These are phyloP conservation scores for Penicillium sp. DNA, from an alignment of 2,329 filamentous ascomycete genomes.

Conservation along the genomic window DNA sequence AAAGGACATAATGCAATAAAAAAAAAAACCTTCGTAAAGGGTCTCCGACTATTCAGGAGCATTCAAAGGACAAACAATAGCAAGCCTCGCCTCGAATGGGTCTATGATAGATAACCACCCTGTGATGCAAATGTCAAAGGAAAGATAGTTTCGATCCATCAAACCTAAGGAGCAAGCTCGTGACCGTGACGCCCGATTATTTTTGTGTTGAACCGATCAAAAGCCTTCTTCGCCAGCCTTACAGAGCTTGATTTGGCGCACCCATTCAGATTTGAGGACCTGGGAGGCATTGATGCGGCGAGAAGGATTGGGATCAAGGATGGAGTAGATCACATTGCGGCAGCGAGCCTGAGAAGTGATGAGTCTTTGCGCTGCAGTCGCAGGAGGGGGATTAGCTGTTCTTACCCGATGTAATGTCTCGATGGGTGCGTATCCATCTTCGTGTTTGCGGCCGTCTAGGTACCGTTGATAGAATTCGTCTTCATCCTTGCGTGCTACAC, in stretches of 20 bases:
- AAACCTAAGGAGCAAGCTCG: neutral
- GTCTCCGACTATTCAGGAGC: slow-evolving; percentile 23
- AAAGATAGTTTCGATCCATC: neutral
- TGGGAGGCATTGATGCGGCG: slow-evolving; percentile 94
- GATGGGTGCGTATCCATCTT: slow-evolving; percentile 94
- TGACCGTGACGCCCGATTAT: slow-evolving; percentile 3
- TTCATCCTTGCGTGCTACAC: slow-evolving; percentile 92
- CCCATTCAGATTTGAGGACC: slow-evolving; percentile 97
- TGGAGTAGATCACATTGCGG: slow-evolving; percentile 98
- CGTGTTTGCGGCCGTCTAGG: slow-evolving; percentile 85
- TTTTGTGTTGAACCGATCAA: slow-evolving; percentile 42
- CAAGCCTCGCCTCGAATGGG: slow-evolving; percentile 17
- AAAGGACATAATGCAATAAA: neutral
- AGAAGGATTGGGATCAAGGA: slow-evolving; percentile 88
- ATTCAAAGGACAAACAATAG: slow-evolving; percentile 14
- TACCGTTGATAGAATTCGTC: slow-evolving; percentile 97
- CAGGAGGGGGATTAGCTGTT: slow-evolving; percentile 20
- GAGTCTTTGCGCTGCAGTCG: slow-evolving; percentile 12
- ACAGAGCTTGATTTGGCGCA: slow-evolving; percentile 94
- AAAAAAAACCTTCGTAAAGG: slow-evolving; percentile 8
- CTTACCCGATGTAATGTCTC: slow-evolving; percentile 92
- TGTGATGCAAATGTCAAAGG: slow-evolving; percentile 6
- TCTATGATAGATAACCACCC: slow-evolving; percentile 18
- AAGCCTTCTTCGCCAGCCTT: slow-evolving; percentile 95
- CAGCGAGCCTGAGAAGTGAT: slow-evolving; percentile 71